Evolutionary conservation across 1,284 basidiomycete genomes (phyloP).

Genomic region (Blastosporella zonata): DNA sequence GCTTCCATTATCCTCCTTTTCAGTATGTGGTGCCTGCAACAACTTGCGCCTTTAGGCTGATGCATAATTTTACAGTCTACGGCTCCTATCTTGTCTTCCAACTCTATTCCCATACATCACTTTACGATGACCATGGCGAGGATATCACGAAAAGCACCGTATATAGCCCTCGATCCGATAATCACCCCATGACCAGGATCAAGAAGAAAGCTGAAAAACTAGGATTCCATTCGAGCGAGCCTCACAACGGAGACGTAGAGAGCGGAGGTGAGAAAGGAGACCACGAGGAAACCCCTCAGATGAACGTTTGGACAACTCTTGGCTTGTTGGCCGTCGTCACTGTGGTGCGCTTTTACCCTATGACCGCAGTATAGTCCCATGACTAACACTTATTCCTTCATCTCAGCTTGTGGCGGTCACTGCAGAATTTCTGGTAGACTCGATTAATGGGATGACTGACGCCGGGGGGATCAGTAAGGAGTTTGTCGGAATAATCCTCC

Average conservation of each 20-base stretch:
- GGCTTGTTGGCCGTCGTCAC: conserved; percentile 59
- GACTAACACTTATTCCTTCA: background rate
- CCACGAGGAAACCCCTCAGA: conserved; percentile 52
- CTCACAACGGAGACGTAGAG: background rate
- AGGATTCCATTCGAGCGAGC: background rate
- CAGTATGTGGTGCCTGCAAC: conserved; percentile 41
- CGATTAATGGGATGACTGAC: conserved; percentile 62
- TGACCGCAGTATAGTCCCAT: background rate
- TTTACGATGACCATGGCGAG: conserved; percentile 58
- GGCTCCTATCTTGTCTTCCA: conserved; percentile 79
- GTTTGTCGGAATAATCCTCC: conserved; percentile 83
- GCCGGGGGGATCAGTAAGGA: conserved; percentile 60
- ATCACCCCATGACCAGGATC: conserved; percentile 14
- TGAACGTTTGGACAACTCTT: conserved; percentile 53
- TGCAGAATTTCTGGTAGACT: conserved; percentile 84
- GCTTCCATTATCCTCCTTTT: conserved; percentile 78
- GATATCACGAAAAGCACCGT: conserved; percentile 39
- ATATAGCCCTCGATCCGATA: conserved; percentile 29
- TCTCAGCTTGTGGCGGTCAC: conserved; percentile 70
- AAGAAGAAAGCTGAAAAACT: conserved; percentile 6
- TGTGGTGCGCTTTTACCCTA: conserved; percentile 43
- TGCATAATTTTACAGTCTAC: conserved; percentile 49
- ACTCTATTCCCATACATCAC: conserved; percentile 76
- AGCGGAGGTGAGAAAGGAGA: conserved; percentile 29
- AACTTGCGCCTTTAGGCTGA: conserved; percentile 4